phyloP scores from a whole-genome alignment of 257 asterid species.

The Gardenia jasminoides region DNA sequence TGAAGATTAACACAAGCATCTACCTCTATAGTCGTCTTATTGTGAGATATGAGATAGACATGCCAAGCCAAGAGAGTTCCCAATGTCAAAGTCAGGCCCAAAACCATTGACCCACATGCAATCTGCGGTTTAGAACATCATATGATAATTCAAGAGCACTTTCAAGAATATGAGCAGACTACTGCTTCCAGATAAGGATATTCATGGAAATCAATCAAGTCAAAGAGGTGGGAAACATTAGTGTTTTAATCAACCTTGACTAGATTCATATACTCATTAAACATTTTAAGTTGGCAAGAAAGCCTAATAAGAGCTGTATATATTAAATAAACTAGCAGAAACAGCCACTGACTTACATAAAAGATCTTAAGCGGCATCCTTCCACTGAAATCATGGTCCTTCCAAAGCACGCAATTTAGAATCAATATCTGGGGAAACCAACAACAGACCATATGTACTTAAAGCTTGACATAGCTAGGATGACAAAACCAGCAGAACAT shows the following conservation, averaged over 20 bases:
- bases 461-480: not conserved
- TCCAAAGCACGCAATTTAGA: slow-evolving; percentile 39
- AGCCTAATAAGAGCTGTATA: not conserved
- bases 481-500: not conserved
- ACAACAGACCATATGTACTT: not conserved
- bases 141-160: slow-evolving; percentile 12
- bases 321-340: not conserved
- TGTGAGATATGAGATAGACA: slow-evolving; percentile 68
- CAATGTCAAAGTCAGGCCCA: slow-evolving; percentile 51
- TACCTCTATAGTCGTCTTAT: slow-evolving; percentile 96
- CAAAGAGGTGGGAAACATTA: not conserved
- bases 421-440: slow-evolving; percentile 49
- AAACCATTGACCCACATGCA: slow-evolving; percentile 44
- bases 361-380: slow-evolving; percentile 40
- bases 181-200: not conserved
- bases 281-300: not conserved
- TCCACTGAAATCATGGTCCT: slow-evolving; percentile 42
- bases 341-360: slow-evolving; percentile 49
- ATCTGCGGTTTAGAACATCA: slow-evolving; percentile 38
- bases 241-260: not conserved
- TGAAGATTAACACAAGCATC: not conserved
- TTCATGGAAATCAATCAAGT: not conserved
- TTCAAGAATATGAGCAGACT: not conserved
- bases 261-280: not conserved
- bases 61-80: slow-evolving; percentile 84